Base-by-base conservation (phyloP, 1,139 yeast species). In the Blastobotrys ciferrii region DNA sequence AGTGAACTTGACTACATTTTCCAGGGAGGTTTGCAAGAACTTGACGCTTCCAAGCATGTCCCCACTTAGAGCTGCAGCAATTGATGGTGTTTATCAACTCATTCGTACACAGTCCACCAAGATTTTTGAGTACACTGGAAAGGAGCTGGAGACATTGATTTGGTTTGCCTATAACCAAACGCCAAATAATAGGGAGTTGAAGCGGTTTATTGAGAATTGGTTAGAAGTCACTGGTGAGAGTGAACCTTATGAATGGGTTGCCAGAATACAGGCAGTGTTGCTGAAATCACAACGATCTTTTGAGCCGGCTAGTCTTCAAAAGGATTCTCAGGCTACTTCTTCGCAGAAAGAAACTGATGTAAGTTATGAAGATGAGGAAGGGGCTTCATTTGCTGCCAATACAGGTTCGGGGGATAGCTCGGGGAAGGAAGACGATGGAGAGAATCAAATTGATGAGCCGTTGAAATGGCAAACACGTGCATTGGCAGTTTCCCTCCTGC, bases 391-490 rank as follows among this genome's bases (percentile, higher is more conserved):
- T 53, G 70, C 75, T 3, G 65, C 58, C 9, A 63, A 65, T 11
- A 19, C 28, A 4, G 57, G 58, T 7, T 65, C 59, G 11, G 57
- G 57, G 7, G 66, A 59, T n/a, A 61, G 59, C 5, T 64, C 59
- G 2, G 51, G 48, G 3, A 50, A 55, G 2, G 65, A 62, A 14
- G 66, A 58, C 9, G 57, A 58, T n/a, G 32, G 12, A 9, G 42
- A 20, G 2, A 32, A 20, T 11, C 30, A 20, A 13, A 23, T 41
- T 20, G 52, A 75, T 54, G 91, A 84, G 55, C 86, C 86, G 2
- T 74, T 84, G 9, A 73, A 77, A 40, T 85, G 91, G 91, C 80
- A 78, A 52, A 84, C 88, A 53, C 77, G 84, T 49, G 68, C 76
- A 25, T 75, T 80, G 48, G 80, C 91, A 1, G 71, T 86, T 49